These are phyloP conservation scores for Tetradesmus obliquus DNA, from an alignment of 139 green algal species.

Conservation along the genomic window DNA sequence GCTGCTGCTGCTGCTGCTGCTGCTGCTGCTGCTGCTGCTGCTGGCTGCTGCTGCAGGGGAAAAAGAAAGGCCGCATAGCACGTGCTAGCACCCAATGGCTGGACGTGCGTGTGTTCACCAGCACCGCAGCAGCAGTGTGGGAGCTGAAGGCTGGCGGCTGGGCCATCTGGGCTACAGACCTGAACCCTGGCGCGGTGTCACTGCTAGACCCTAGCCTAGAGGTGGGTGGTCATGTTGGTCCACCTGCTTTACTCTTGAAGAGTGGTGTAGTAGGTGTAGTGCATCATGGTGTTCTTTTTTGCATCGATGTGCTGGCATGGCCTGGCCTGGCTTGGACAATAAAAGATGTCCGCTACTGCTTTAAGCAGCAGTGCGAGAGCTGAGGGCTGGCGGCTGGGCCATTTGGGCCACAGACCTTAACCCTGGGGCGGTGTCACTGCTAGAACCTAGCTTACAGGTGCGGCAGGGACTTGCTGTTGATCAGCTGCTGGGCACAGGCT, in stretches of 20 bases:
- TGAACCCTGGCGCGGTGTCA: slow-evolving; percentile 46
- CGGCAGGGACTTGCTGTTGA: too few relatives aligned
- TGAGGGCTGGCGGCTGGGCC: slow-evolving; percentile 44
- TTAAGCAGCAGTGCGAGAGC: slow-evolving; percentile 46
- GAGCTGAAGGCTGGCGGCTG: slow-evolving; percentile 48
- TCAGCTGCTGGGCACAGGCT: too few relatives aligned
- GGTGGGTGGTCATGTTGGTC: not conserved
- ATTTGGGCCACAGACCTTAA: slow-evolving; percentile 68
- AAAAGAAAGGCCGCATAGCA: slow-evolving; percentile 37
- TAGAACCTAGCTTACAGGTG: not conserved
- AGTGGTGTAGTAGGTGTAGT: too few relatives aligned
- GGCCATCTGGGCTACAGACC: slow-evolving; percentile 65
- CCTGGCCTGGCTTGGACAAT: too few relatives aligned
- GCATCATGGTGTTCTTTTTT: too few relatives aligned
- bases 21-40: not conserved
- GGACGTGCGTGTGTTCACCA: slow-evolving; percentile 54
- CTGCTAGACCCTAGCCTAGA: not conserved
- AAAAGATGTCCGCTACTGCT: too few relatives aligned
- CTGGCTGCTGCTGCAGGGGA: not conserved
- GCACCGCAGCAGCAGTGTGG: slow-evolving; percentile 47
- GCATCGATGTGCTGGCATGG: too few relatives aligned
- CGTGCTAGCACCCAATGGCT: slow-evolving; percentile 41
- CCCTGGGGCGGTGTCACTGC: slow-evolving; percentile 38
- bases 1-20: not conserved
- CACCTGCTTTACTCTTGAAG: too few relatives aligned